A percentile compares a stretch with the other conserved stretches of the same genome.
phyloP scores from a whole-genome alignment of 139 green algal genomes.

The Chlorella sorokiniana region DNA sequence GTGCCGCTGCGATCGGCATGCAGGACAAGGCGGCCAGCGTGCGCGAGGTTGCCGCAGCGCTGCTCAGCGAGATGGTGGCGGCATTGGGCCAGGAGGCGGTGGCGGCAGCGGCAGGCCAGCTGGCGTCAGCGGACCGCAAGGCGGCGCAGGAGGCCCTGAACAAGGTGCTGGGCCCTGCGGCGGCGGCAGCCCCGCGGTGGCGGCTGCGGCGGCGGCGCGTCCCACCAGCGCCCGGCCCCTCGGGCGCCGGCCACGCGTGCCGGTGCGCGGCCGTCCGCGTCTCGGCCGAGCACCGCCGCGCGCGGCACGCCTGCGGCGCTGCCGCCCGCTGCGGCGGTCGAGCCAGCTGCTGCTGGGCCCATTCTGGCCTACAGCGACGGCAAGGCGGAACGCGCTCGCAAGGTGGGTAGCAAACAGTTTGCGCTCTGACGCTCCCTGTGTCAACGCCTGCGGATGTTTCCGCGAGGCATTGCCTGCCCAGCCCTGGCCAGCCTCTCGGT shows the following conservation, averaged over 20 bases:
- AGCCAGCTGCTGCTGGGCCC: conserved; percentile 5
- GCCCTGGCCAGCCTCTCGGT: no score
- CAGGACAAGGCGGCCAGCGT: conserved; percentile 80
- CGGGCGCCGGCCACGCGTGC: not conserved
- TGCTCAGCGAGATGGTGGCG: conserved; percentile 47
- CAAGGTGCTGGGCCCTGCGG: conserved; percentile 22
- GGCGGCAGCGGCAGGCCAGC: not conserved
- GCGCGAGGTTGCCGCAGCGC: conserved; percentile 62
- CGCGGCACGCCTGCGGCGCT: not conserved
- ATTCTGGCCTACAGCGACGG: conserved; percentile 60
- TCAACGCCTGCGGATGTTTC: not conserved
- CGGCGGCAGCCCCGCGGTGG: not conserved
- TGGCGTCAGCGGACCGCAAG: conserved; percentile 8
- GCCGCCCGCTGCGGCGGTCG: not conserved
- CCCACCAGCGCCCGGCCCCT: not conserved
- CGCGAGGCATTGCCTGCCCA: no score
- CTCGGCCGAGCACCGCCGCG: not conserved
- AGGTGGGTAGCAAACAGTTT: conserved; percentile 17
- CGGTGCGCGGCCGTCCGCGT: not conserved
- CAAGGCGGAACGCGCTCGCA: conserved; percentile 70
- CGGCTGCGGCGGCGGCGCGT: not conserved
- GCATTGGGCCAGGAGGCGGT: conserved; percentile 17
- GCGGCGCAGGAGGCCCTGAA: conserved; percentile 22
- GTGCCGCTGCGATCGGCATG: conserved; percentile 46
- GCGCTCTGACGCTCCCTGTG: no score